Base-by-base conservation (phyloP, 2,329 filamentous ascomycete species). In the Atkinsonella hypoxylon region DNA sequence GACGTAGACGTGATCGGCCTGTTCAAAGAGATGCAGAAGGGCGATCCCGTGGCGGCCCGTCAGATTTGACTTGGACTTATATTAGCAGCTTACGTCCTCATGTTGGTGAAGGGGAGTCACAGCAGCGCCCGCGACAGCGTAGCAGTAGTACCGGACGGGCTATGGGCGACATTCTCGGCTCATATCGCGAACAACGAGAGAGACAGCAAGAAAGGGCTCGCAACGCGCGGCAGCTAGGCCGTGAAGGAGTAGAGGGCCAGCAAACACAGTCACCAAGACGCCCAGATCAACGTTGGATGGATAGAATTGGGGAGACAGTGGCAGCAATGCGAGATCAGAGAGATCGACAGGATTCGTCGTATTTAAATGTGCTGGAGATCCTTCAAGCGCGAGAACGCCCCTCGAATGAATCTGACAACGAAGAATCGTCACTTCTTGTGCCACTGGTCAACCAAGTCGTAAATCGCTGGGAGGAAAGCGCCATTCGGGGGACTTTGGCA, bases 1-100 rank as follows among this genome's bases (percentile, higher is more conserved):
- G 78, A 34, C 71, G 75, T 22, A 71, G 74, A 17, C 68, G 74
- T 41, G 75, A 78, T 50, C 63, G 73, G 59, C 53, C 61, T 46
- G 55, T 58, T 43, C 58, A 65, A 26, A 58, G 58, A 42, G 60
- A 56, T 61, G 53, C 51, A 46, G 58, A 59, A 49, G 49, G 63
- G 56, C 54, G 56, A 44, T 50, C 56, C 54, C 55, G 50, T 48
- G 45, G 51, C 50, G 45, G 44, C 30, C 51, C 54, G 32, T 39
- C 53, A 5, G 57, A 59, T 30, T 26, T 56, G 22, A 47, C 57
- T 11, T 56, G 55, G 53, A 52, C 55, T 2, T 57, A 58, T 38
- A 40, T 59, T 17, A 41, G 55, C 8, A 57, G 45, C 44, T 39
- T 59, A 3, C 56, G 56, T 18, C 46, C 57, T 22, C 47, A 54